phyloP scores from a whole-genome alignment of 768 basidiomycete genomes.

The Exidia glandulosa region DNA sequence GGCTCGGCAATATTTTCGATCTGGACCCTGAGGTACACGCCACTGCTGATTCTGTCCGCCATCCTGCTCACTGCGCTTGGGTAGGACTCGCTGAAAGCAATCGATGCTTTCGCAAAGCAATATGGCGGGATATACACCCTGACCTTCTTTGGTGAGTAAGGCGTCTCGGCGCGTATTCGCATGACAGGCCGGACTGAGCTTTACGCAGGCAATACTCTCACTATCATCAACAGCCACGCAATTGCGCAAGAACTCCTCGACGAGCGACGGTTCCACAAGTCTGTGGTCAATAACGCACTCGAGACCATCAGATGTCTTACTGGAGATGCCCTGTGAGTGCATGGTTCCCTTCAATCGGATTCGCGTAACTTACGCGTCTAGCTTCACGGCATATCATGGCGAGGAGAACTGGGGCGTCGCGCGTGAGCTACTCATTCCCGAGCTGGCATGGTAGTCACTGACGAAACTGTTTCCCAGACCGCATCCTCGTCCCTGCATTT shows the following conservation, averaged over 20 bases:
- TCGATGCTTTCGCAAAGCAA: not conserved
- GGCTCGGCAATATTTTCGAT: not conserved
- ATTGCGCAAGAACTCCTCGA: conserved; percentile 32
- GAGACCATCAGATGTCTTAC: conserved; percentile 24
- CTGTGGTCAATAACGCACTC: conserved; percentile 20
- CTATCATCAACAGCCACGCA: conserved; percentile 24
- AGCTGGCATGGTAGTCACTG: not conserved
- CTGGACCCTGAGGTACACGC: not conserved
- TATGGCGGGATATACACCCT: not conserved
- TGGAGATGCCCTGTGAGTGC: conserved; percentile 28
- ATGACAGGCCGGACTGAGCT: not conserved
- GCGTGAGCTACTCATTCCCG: conserved; percentile 19
- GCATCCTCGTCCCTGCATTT: conserved; percentile 31
- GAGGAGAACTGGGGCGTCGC: conserved; percentile 39
- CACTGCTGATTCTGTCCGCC: not conserved
- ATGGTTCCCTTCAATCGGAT: not conserved
- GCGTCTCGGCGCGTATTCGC: not conserved
- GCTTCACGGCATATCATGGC: conserved; percentile 23
- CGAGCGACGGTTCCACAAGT: conserved; percentile 32
- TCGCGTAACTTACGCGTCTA: conserved; percentile 1
- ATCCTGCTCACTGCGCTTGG: no score
- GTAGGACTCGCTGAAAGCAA: no score
- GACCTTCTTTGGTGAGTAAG: not conserved
- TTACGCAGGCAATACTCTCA: conserved; percentile 14
- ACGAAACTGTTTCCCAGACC: conserved; percentile 9